Percentiles rank a stretch among this genome's conserved stretches.
These are phyloP conservation scores for Paxillus rubicundulus DNA, from an alignment of 768 basidiomycete species.

Conservation along the genomic window DNA sequence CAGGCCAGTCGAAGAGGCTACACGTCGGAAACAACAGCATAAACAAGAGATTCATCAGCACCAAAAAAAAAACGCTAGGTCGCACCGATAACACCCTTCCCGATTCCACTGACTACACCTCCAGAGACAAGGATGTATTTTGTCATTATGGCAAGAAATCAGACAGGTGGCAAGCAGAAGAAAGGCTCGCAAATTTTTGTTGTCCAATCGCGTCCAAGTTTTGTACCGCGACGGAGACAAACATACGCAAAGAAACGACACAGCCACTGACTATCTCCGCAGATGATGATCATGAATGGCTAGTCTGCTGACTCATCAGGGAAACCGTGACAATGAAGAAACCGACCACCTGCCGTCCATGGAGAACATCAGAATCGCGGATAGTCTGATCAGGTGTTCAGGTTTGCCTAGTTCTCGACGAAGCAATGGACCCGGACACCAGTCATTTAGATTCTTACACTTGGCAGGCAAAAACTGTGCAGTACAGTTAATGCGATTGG, in stretches of 20 bases:
- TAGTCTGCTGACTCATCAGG: no score
- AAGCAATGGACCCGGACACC: no score
- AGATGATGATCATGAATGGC: no score
- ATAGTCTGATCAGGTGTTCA: no score
- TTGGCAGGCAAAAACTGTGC: no score
- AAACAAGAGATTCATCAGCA: constrained; percentile 16
- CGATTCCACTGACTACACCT: constrained; percentile 97
- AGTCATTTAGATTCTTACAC: no score
- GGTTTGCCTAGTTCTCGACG: no score
- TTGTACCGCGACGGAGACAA: constrained; percentile 4
- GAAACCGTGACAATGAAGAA: no score
- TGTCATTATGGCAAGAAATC: constrained; percentile 53
- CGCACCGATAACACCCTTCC: constrained; percentile 98
- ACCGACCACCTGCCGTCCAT: no score
- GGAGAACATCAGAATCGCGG: no score
- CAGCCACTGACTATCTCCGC: constrained; percentile 4
- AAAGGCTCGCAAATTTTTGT: constrained; percentile 6
- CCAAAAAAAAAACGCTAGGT: constrained; percentile 19
- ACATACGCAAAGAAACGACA: constrained; percentile 3
- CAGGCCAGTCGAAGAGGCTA: constrained; percentile 95
- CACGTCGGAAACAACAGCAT: constrained; percentile 18
- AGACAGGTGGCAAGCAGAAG: constrained; percentile 8
- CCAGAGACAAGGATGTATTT: constrained; percentile 97
- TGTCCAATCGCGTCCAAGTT: constrained; percentile 14
- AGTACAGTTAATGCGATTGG: no score